phyloP scores from a whole-genome alignment of 371 early-diverging fungal genomes.

The Zychaea mexicana region DNA sequence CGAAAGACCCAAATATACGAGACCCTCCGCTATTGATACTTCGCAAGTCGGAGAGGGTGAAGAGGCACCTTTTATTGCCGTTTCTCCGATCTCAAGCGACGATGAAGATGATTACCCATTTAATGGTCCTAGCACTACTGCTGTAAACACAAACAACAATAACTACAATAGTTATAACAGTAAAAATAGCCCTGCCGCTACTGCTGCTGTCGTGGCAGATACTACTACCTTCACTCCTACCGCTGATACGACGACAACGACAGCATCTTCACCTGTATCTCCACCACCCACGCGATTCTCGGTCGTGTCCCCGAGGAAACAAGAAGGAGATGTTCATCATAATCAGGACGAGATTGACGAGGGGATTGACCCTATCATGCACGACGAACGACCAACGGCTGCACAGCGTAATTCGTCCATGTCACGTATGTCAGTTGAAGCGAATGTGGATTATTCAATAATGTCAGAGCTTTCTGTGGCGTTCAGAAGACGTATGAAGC shows the following conservation, averaged over 20 bases:
- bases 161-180: background rate
- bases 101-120: constrained; percentile 18
- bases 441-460: constrained; percentile 15
- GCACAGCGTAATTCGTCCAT: constrained; percentile 4
- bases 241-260: background rate
- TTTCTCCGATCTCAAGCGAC: constrained; percentile 22
- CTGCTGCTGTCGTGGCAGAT: background rate
- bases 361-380: background rate
- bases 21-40: constrained; percentile 19
- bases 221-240: no score
- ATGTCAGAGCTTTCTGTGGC: constrained; percentile 22
- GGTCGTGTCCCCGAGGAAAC: background rate
- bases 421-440: constrained; percentile 6
- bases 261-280: background rate
- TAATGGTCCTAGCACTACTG: background rate
- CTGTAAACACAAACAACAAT: background rate
- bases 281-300: background rate
- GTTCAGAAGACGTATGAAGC: constrained; percentile 21
- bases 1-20: constrained; percentile 22
- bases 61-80: constrained; percentile 22
- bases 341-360: background rate
- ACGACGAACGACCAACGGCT: background rate
- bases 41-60: constrained; percentile 9
- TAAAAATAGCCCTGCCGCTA: background rate
- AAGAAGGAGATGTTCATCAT: background rate